Evolutionary conservation across 345 rosid genomes (phyloP).

Genomic region (Populus alba): DNA sequence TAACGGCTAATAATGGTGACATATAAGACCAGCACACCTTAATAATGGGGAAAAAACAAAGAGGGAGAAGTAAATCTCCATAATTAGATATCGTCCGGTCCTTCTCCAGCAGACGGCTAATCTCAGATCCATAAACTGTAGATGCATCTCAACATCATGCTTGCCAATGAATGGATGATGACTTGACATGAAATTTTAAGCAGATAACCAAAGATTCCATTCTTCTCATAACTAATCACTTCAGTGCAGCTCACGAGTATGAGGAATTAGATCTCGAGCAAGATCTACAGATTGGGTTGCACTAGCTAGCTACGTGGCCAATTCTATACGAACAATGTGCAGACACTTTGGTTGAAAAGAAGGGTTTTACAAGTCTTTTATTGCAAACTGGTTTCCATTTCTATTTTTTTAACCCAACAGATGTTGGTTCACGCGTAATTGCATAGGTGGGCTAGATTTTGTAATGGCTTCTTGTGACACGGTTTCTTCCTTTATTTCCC

Average conservation of each 20-base stretch:
- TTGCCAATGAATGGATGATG: neutral
- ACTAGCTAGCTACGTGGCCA: neutral
- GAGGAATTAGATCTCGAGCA: constrained; percentile 1
- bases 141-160: neutral
- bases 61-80: neutral
- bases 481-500: constrained; percentile 4
- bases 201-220: neutral
- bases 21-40: too few relatives aligned
- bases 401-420: neutral
- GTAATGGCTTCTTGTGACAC: neutral
- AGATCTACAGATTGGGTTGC: neutral
- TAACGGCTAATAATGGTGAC: too few relatives aligned
- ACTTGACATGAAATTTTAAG: neutral
- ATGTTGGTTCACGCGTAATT: constrained; percentile 6
- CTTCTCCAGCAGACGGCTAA: too few relatives aligned
- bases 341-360: neutral
- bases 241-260: neutral
- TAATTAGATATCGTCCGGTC: too few relatives aligned
- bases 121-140: neutral
- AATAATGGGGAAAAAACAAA: neutral
- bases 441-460: neutral
- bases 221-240: neutral
- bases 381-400: constrained; percentile 7
- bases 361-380: neutral
- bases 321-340: neutral